Percentiles rank a stretch among this genome's conserved stretches.
phyloP scores from a whole-genome alignment of 306 rosid species.

The Cicer judaicum region DNA sequence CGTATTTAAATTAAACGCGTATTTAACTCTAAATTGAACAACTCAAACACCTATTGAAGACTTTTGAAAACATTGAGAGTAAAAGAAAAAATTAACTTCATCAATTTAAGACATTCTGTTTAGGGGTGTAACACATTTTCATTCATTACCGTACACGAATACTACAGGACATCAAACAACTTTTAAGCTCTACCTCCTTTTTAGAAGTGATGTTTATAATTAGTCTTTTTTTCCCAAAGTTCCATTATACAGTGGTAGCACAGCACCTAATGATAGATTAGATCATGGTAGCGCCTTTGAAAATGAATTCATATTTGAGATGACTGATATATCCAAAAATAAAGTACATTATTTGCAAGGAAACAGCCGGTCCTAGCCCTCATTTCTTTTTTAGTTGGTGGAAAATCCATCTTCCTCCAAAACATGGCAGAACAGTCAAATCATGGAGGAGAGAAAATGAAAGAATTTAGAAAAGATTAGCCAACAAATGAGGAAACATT shows the following conservation, averaged over 20 bases:
- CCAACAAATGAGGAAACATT: constrained; percentile 13
- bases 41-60: too few species aligned
- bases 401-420: constrained; percentile 25
- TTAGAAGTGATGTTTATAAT: background rate
- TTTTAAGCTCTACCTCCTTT: too few species aligned
- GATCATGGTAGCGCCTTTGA: background rate
- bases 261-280: background rate
- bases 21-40: too few species aligned
- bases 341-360: background rate
- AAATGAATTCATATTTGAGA: background rate
- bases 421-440: background rate
- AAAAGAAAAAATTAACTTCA: too few species aligned
- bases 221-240: too few species aligned
- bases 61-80: too few species aligned
- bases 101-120: too few species aligned
- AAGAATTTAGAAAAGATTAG: background rate
- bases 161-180: too few species aligned
- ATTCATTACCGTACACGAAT: too few species aligned
- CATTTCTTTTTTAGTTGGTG: constrained; percentile 23
- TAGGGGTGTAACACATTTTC: too few species aligned
- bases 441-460: background rate
- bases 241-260: background rate
- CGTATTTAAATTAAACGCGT: too few species aligned
- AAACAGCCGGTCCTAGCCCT: constrained; percentile 2
- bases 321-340: background rate